Evolutionary conservation across 257 asterid species (phyloP), one percentile per base, ranked within the genome.

Genomic region (Fraxinus quadrangulata): DNA sequence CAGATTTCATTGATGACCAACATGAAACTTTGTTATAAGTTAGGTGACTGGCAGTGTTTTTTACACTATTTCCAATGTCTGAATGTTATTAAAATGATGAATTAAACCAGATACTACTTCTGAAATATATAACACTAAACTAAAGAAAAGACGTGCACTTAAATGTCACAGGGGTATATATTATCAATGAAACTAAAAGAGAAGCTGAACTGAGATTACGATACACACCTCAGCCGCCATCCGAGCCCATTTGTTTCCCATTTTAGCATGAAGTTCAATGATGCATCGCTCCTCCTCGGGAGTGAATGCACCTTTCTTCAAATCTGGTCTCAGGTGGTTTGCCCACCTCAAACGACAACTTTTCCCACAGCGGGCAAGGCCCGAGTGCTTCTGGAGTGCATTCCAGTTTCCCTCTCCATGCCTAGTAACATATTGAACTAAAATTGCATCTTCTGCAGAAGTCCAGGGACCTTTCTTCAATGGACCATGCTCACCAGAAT

Each of bases 321-420:
- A 77, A 81, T 89, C 86, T 4, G 94, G 92, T 74, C 92, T 79
- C 34, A 89, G 90, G 86, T 89, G 94, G 88, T 89, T 89, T 33
- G 89, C 87, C 94, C 94, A 89, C 84, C 92, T 86, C 79, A 89
- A 70, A 19, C 94, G 94, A 54, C 92, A 89, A 73, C 94, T 89
- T 80, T 89, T 89, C n/a, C 94, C 94, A 77, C 94, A 88, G 14
- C 94, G 89, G 36, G 92, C 88, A 67, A 89, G 94, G 36, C 88
- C 89, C 3, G 89, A 80, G 84, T 85, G 81, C 78, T 72, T 89
- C 77, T 88, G 92, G 47, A 89, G 88, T 6, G 90, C 89, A 81
- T 86, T 89, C 94, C 92, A 89, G 72, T 88, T 89, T 26, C 94
- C 94, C 63, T 86, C 94, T 17, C 94, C 94, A 23, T 89, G 81